These are phyloP conservation scores for Neocatenulostroma microsporum DNA, from an alignment of 2,329 filamentous ascomycete genomes.

Conservation along the genomic window DNA sequence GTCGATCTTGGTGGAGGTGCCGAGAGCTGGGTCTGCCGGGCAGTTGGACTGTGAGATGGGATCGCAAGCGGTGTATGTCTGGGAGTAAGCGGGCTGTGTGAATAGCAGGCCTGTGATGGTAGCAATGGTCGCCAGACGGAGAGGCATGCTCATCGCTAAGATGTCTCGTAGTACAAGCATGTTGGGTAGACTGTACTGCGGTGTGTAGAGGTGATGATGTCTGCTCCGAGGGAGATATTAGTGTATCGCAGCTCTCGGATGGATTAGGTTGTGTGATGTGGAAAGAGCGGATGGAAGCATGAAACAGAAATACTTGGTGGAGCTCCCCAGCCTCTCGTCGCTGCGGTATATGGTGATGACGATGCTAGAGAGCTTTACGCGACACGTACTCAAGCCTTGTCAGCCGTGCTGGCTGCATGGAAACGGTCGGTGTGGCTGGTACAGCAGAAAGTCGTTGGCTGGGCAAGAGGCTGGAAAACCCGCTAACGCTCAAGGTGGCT, in stretches of 20 bases:
- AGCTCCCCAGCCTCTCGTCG: conserved; percentile 5
- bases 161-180: conserved; percentile 23
- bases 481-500: too few relatives aligned
- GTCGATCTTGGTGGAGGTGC: conserved; percentile 73
- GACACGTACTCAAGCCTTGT: background rate
- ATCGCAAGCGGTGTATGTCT: conserved; percentile 52
- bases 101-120: conserved; percentile 32
- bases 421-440: background rate
- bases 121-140: conserved; percentile 33
- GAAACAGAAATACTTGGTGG: conserved; percentile 10
- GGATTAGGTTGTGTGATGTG: conserved; percentile 10
- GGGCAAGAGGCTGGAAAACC: too few relatives aligned
- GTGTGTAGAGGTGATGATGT: conserved; percentile 7
- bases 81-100: conserved; percentile 35
- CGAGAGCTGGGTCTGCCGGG: conserved; percentile 69
- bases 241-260: background rate
- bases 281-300: conserved; percentile 7
- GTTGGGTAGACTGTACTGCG: conserved; percentile 2
- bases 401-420: conserved; percentile 1
- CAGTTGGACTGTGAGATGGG: conserved; percentile 53
- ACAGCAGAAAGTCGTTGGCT: too few relatives aligned
- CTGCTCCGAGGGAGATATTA: conserved; percentile 1
- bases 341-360: conserved; percentile 7
- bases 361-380: too few relatives aligned
- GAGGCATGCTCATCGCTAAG: conserved; percentile 24